phyloP scores from a whole-genome alignment of 371 early-diverging fungal species.

The Mucor circinelloides region DNA sequence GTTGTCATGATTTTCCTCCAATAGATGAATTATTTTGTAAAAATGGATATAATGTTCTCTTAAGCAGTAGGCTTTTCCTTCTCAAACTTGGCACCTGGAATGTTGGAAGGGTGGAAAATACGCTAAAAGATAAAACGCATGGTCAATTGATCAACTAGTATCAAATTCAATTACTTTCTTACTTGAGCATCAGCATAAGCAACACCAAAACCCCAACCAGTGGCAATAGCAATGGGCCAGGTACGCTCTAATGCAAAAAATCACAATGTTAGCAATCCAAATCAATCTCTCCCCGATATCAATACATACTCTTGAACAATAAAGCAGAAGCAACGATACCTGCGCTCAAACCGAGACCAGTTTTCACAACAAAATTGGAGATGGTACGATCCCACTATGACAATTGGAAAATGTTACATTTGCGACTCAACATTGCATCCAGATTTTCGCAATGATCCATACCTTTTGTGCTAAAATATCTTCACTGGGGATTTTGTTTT shows the following conservation, averaged over 20 bases:
- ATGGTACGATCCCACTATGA: slow-evolving; percentile 87
- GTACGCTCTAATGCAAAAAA: slow-evolving; percentile 63
- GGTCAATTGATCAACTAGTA: background rate
- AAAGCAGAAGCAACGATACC: slow-evolving; percentile 89
- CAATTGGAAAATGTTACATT: background rate
- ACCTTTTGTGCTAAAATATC: slow-evolving; percentile 61
- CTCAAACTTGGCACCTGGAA: slow-evolving; percentile 49
- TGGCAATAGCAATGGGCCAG: slow-evolving; percentile 89
- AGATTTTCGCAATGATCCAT: background rate
- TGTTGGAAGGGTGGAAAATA: slow-evolving; percentile 51
- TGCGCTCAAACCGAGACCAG: slow-evolving; percentile 85
- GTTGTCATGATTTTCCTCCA: background rate
- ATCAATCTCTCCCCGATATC: background rate
- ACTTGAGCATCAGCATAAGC: slow-evolving; percentile 88
- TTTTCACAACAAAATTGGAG: slow-evolving; percentile 84
- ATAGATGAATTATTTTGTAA: too few species aligned
- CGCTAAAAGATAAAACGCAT: slow-evolving; percentile 26
- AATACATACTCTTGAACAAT: slow-evolving; percentile 82
- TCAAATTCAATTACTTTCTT: background rate
- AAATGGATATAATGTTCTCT: slow-evolving; percentile 9
- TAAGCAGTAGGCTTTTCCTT: slow-evolving; percentile 52
- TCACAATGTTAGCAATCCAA: background rate
- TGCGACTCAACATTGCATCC: background rate
- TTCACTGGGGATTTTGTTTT: slow-evolving; percentile 56
- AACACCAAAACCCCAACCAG: slow-evolving; percentile 87